Percentiles rank a stretch among this genome's conserved stretches.
These are phyloP conservation scores for Tolypocladium amazonense DNA, from an alignment of 2,329 filamentous ascomycete species.

Conservation along the genomic window DNA sequence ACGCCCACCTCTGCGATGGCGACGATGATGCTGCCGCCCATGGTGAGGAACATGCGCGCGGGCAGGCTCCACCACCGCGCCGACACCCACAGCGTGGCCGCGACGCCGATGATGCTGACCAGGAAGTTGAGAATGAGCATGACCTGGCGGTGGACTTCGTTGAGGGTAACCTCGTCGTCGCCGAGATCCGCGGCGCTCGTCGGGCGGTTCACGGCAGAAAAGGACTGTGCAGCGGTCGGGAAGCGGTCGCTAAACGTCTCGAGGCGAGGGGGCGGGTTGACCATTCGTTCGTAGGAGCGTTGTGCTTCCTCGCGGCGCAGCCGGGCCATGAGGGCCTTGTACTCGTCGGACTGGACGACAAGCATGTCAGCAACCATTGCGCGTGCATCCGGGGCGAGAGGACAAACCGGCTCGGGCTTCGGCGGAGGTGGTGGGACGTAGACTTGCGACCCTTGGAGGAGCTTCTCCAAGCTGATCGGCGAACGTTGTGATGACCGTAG, in stretches of 20 bases:
- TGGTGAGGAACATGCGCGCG: constrained; percentile 56
- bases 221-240: constrained; percentile 42
- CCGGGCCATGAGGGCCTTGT: constrained; percentile 76
- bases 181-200: constrained; percentile 34
- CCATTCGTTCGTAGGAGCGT: constrained; percentile 71
- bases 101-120: constrained; percentile 72
- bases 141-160: constrained; percentile 70
- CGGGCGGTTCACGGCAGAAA: constrained; percentile 42
- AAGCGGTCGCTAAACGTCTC: constrained; percentile 53
- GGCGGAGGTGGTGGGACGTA: constrained; percentile 73
- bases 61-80: constrained; percentile 68
- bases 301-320: constrained; percentile 77
- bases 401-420: constrained; percentile 63
- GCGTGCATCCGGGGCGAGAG: background rate
- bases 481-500: constrained; percentile 27
- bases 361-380: constrained; percentile 4
- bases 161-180: constrained; percentile 56
- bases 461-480: constrained; percentile 48
- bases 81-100: constrained; percentile 66
- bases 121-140: constrained; percentile 84
- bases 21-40: constrained; percentile 59
- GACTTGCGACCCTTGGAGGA: constrained; percentile 61
- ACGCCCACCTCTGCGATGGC: constrained; percentile 69
- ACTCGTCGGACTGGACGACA: constrained; percentile 56
- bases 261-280: constrained; percentile 43